phyloP scores from a whole-genome alignment of 2,329 filamentous ascomycete species.

The Fusarium equiseti region DNA sequence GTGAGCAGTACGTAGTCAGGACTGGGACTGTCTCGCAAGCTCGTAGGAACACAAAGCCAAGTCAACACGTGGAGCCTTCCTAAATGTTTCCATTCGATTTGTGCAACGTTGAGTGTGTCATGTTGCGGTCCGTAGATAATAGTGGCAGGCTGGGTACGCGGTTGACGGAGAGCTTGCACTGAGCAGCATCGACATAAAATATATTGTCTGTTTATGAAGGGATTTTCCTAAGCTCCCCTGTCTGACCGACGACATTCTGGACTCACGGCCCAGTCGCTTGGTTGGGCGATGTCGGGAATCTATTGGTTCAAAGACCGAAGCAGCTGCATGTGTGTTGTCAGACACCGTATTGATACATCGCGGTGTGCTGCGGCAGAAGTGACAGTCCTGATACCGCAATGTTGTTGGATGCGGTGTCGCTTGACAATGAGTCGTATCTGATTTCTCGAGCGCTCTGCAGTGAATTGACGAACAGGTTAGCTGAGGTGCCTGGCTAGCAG shows the following conservation, averaged over 20 bases:
- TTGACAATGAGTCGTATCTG: constrained; percentile 22
- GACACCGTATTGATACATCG: constrained; percentile 42
- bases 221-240: constrained; percentile 29
- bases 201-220: neutral
- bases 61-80: constrained; percentile 48
- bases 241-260: constrained; percentile 22
- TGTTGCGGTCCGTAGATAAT: constrained; percentile 24
- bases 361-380: constrained; percentile 31
- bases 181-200: constrained; percentile 18
- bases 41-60: constrained; percentile 42
- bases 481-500: constrained; percentile 43
- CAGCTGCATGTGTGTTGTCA: constrained; percentile 42
- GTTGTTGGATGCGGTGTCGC: constrained; percentile 11
- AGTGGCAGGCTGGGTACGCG: constrained; percentile 21
- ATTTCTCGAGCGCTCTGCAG: constrained; percentile 21
- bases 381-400: constrained; percentile 22
- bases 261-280: constrained; percentile 42
- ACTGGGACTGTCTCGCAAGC: constrained; percentile 46
- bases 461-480: constrained; percentile 37
- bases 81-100: constrained; percentile 44
- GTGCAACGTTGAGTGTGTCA: constrained; percentile 41
- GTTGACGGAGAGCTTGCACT: constrained; percentile 1
- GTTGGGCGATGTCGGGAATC: constrained; percentile 30
- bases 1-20: constrained; percentile 42
- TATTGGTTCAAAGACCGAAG: constrained; percentile 35